A percentile compares a stretch with the other conserved stretches of the same genome.
phyloP scores from a whole-genome alignment of 2,329 filamentous ascomycete genomes.

The Boeremia lycopersici region DNA sequence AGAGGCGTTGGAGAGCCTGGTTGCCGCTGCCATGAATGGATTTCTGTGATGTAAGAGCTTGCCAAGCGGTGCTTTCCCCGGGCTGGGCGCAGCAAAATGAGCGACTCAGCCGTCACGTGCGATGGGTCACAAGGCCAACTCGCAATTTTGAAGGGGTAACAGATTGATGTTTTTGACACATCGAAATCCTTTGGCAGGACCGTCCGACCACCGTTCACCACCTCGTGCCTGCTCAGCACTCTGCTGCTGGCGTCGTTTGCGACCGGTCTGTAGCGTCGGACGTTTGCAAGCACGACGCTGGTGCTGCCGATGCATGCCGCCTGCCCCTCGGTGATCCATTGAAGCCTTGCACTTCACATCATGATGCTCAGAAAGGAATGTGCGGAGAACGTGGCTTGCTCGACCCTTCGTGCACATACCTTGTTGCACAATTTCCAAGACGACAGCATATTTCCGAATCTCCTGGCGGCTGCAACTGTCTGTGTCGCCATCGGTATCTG shows the following conservation, averaged over 20 bases:
- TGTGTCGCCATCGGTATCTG: constrained; percentile 27
- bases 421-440: constrained; percentile 19
- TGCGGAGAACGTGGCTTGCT: constrained; percentile 28
- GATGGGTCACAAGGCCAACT: constrained; percentile 25
- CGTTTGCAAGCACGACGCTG: constrained; percentile 16
- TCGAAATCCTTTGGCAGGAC: constrained; percentile 34
- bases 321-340: constrained; percentile 15
- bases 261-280: constrained; percentile 21
- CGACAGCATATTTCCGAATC: constrained; percentile 20
- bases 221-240: constrained; percentile 30
- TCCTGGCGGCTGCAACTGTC: constrained; percentile 17
- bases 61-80: constrained; percentile 21
- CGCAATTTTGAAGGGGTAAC: constrained; percentile 27
- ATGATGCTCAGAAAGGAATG: constrained; percentile 20
- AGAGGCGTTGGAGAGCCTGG: constrained; percentile 27
- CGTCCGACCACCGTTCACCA: constrained; percentile 27
- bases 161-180: constrained; percentile 39
- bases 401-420: constrained; percentile 14
- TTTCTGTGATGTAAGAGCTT: constrained; percentile 36
- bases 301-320: constrained; percentile 23
- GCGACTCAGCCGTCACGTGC: constrained; percentile 23
- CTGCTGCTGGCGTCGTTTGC: constrained; percentile 19
- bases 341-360: constrained; percentile 19
- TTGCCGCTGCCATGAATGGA: constrained; percentile 20
- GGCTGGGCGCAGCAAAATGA: constrained; percentile 21